phyloP scores from a whole-genome alignment of 345 rosid genomes.

The Brassica incana region DNA sequence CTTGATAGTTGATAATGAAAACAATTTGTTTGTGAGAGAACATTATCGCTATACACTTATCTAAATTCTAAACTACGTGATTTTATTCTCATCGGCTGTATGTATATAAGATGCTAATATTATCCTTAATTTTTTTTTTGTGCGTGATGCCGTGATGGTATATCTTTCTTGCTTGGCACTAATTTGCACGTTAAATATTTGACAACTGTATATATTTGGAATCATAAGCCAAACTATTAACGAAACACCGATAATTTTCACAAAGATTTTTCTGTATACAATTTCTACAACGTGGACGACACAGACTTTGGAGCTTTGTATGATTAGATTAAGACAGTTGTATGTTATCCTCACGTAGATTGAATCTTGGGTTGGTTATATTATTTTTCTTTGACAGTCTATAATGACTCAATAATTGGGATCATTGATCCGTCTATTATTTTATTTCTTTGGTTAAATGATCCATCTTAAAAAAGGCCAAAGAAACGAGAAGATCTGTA shows the following conservation, averaged over 20 bases:
- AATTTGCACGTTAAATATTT: conserved; percentile 27
- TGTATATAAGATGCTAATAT: conserved; percentile 1
- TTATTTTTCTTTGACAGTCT: not conserved
- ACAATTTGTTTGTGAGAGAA: conserved; percentile 12
- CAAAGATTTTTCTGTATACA: not conserved
- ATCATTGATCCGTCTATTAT: not conserved
- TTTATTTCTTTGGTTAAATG: not conserved
- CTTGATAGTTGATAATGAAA: conserved; percentile 4
- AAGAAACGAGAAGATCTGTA: conserved; percentile 1
- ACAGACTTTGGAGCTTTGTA: conserved; percentile 17
- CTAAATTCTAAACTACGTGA: conserved; percentile 6
- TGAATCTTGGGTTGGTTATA: conserved; percentile 21
- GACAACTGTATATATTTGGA: conserved; percentile 14
- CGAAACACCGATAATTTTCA: not conserved
- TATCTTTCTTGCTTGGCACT: conserved; percentile 18
- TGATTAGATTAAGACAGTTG: conserved; percentile 21
- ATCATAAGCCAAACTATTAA: not conserved
- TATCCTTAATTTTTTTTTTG: conserved; percentile 14
- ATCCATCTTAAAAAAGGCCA: not conserved
- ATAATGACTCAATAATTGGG: conserved; percentile 15
- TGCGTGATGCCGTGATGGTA: not conserved
- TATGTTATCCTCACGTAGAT: conserved; percentile 27
- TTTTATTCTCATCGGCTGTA: not conserved
- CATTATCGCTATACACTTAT: not conserved
- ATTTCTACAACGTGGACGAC: conserved; percentile 28